Base-by-base conservation (phyloP, 176 grass and related monocot species). In the Oryza glumipatula region DNA sequence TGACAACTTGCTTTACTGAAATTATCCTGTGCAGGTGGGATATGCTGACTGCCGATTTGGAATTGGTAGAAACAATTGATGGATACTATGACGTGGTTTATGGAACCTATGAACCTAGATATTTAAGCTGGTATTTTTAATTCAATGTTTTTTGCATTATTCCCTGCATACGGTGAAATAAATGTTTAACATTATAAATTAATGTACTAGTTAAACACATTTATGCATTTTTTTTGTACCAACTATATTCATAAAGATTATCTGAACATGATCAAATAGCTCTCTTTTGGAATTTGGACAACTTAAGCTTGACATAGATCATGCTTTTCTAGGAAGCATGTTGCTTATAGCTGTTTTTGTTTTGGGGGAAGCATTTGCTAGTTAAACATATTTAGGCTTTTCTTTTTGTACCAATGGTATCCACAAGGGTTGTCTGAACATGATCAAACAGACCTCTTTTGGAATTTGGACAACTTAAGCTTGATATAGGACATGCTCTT, bases 31-130 rank as follows among this genome's bases (percentile, higher is more conserved):
- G 72, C 74, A 98, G 96, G 77, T 98, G 96, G 96, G 96, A 98
- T 94, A 88, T 92, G 88, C 72, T 98, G 80, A 94, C 93, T 82
- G 77, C 91, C 82, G 83, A 98, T 82, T 86, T 98, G 80, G 96
- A 95, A 80, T 76, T 94, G 70, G 76, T 95, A 70, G 85, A 95
- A 76, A 72, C 83, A 76, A 89, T 83, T 65, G 87, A 98, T 92
- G 96, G 96, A 44, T 89, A 98, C 61, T 93, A 51, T 17, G 96
- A 98, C 80, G 86, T 98, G 67, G 93, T 98, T 90, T 95, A 92
- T 65, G 96, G 93, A 71, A 98, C 80, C 83, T 98, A 98, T 83
- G 93, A 93, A 54, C 91, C 96, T 15, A 95, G 91, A 81, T 93
- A 83, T 82, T 85, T 92, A 84, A 89, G 68, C 75, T 98, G 89